Conservation (phyloP, 1,284 basidiomycete genomes). For the Irpex sp. region DNA sequence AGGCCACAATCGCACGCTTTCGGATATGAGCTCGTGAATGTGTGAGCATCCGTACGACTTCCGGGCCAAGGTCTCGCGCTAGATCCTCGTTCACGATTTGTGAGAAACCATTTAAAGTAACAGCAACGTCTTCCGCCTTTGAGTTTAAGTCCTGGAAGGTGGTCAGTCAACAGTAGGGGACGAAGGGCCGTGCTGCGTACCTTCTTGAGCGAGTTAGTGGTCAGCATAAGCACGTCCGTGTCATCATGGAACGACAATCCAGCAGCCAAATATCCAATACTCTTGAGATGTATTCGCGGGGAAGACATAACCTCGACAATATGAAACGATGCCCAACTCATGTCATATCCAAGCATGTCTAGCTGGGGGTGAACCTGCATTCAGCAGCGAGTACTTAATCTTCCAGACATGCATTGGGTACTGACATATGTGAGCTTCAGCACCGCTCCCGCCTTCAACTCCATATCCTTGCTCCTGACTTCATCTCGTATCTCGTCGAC, state of each 20-base stretch:
- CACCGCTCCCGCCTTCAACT: slow-evolving; percentile 92
- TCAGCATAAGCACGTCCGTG: slow-evolving; percentile 96
- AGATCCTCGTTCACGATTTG: slow-evolving; percentile 88
- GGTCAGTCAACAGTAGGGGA: not conserved
- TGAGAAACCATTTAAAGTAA: slow-evolving; percentile 85
- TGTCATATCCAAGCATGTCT: slow-evolving; percentile 91
- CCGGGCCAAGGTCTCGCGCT: slow-evolving; percentile 84
- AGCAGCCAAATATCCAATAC: slow-evolving; percentile 94
- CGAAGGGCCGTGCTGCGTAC: slow-evolving; percentile 38
- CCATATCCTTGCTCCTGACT: slow-evolving; percentile 93
- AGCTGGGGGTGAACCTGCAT: slow-evolving; percentile 46
- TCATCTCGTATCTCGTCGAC: slow-evolving; percentile 89
- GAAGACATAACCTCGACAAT: slow-evolving; percentile 99
- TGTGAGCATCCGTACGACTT: slow-evolving; percentile 86
- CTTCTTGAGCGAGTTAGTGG: slow-evolving; percentile 98
- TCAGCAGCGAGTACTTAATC: not conserved
- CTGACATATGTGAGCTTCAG: slow-evolving; percentile 96
- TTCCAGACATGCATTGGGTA: slow-evolving; percentile 16
- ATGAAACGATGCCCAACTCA: slow-evolving; percentile 90
- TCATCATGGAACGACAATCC: slow-evolving; percentile 90
- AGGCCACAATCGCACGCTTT: slow-evolving; percentile 83
- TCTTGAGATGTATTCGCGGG: slow-evolving; percentile 87
- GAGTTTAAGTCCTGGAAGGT: slow-evolving; percentile 76
- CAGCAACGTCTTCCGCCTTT: slow-evolving; percentile 69
- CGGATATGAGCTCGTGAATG: slow-evolving; percentile 88